These are phyloP conservation scores for Rhododendron griersonianum DNA, from an alignment of 148 eudicot genomes.

Conservation along the genomic window DNA sequence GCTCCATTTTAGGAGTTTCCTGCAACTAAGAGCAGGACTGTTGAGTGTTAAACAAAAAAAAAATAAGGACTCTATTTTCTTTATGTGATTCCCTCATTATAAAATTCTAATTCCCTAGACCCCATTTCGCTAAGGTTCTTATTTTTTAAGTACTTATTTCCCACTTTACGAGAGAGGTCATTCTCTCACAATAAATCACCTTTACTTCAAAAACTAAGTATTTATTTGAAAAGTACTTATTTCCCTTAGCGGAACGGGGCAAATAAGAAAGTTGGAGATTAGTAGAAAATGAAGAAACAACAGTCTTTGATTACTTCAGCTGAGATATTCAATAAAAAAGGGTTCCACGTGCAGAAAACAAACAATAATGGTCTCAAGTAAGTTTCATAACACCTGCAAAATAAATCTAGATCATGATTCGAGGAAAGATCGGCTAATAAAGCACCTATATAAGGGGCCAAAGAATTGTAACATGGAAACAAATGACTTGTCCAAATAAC, in stretches of 20 bases:
- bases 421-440: not conserved
- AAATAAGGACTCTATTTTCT: not conserved
- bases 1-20: too few relatives aligned
- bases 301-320: not conserved
- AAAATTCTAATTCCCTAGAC: not conserved
- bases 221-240: too few relatives aligned
- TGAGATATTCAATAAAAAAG: not conserved
- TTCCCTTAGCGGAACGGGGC: too few relatives aligned
- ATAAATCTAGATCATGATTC: not conserved
- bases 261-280: not conserved
- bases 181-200: too few relatives aligned
- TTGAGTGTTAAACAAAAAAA: not conserved
- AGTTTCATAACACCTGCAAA: not conserved
- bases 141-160: too few relatives aligned
- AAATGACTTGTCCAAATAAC: slow-evolving; percentile 16
- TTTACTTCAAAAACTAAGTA: too few relatives aligned
- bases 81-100: not conserved
- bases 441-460: not conserved
- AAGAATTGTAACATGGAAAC: not conserved
- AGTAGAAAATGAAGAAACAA: not conserved
- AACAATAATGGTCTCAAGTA: not conserved
- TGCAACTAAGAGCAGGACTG: slow-evolving; percentile 5
- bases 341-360: not conserved
- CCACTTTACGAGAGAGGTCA: too few relatives aligned
- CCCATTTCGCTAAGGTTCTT: not conserved